phyloP scores from a whole-genome alignment of 2,329 filamentous ascomycete genomes.

The Fusarium albosuccineum region DNA sequence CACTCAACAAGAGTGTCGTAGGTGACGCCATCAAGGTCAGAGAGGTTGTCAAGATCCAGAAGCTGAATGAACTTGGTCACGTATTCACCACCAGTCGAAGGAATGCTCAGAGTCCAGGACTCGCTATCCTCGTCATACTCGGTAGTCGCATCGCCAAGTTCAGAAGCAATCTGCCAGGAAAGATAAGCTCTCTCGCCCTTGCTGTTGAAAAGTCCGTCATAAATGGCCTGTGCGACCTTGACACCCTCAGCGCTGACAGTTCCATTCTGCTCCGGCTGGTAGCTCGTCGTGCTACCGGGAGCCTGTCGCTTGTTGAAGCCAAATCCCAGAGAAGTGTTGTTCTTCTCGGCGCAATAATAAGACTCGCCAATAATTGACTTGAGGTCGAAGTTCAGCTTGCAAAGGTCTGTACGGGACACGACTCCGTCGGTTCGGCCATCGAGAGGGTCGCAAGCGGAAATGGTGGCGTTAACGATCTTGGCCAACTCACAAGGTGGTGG shows the following conservation, averaged over 20 bases:
- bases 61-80: constrained; percentile 58
- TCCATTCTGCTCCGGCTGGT: constrained; percentile 49
- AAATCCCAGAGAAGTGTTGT: constrained; percentile 29
- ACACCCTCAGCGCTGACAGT: constrained; percentile 53
- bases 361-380: constrained; percentile 49
- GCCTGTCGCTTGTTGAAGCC: constrained; percentile 31
- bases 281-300: constrained; percentile 40
- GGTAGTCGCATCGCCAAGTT: constrained; percentile 50
- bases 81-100: constrained; percentile 51
- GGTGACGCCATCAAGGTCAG: constrained; percentile 60
- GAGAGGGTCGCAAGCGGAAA: constrained; percentile 66
- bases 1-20: constrained; percentile 68
- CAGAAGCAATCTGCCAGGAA: constrained; percentile 50
- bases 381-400: constrained; percentile 47
- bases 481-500: constrained; percentile 58
- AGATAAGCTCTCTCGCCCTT: constrained; percentile 52
- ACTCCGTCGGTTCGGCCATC: constrained; percentile 69
- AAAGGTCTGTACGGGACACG: constrained; percentile 54
- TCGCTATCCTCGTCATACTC: constrained; percentile 51
- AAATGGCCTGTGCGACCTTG: constrained; percentile 51
- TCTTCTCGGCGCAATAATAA: constrained; percentile 51
- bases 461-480: constrained; percentile 67
- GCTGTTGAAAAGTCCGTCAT: constrained; percentile 51
- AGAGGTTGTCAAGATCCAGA: constrained; percentile 56
- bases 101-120: constrained; percentile 50